phyloP scores from a whole-genome alignment of 768 basidiomycete genomes.

The Russula foetens region DNA sequence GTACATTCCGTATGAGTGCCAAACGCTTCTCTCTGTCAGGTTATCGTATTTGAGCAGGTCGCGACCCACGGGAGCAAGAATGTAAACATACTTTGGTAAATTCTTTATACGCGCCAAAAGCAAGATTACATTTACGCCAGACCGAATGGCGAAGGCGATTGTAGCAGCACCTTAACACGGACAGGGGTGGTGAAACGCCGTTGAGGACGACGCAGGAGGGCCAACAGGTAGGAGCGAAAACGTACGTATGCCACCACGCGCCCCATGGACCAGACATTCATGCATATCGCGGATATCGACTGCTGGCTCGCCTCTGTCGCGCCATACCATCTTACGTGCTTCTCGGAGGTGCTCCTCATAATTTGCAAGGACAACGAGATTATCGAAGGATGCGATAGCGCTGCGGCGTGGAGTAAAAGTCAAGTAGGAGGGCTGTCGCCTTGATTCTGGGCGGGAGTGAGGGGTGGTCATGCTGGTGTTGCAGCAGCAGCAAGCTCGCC shows the following conservation, averaged over 20 bases:
- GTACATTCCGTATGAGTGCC: slow-evolving; percentile 64
- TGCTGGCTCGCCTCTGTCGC: slow-evolving; percentile 72
- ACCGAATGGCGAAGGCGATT: slow-evolving; percentile 75
- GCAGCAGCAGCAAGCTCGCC: not conserved
- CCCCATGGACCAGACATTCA: slow-evolving; percentile 64
- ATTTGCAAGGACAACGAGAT: slow-evolving; percentile 79
- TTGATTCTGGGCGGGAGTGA: slow-evolving; percentile 4
- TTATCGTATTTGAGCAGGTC: not conserved
- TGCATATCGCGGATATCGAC: slow-evolving; percentile 53
- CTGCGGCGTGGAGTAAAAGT: slow-evolving; percentile 41
- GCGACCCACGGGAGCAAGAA: not conserved
- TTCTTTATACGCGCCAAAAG: slow-evolving; percentile 64
- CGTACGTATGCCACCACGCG: slow-evolving; percentile 64
- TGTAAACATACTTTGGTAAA: slow-evolving; percentile 48
- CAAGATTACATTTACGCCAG: slow-evolving; percentile 74
- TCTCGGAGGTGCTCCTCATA: slow-evolving; percentile 66
- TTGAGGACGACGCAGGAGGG: not conserved
- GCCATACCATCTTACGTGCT: slow-evolving; percentile 76
- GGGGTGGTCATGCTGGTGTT: not conserved
- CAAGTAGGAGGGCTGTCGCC: slow-evolving; percentile 33
- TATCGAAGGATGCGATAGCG: slow-evolving; percentile 54
- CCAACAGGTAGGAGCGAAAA: slow-evolving; percentile 16
- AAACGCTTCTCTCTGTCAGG: slow-evolving; percentile 50
- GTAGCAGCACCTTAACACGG: slow-evolving; percentile 60
- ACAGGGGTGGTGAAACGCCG: not conserved